These are phyloP conservation scores for Hamamelis virginiana DNA, from an alignment of 164 flowering plant genomes.

Conservation along the genomic window DNA sequence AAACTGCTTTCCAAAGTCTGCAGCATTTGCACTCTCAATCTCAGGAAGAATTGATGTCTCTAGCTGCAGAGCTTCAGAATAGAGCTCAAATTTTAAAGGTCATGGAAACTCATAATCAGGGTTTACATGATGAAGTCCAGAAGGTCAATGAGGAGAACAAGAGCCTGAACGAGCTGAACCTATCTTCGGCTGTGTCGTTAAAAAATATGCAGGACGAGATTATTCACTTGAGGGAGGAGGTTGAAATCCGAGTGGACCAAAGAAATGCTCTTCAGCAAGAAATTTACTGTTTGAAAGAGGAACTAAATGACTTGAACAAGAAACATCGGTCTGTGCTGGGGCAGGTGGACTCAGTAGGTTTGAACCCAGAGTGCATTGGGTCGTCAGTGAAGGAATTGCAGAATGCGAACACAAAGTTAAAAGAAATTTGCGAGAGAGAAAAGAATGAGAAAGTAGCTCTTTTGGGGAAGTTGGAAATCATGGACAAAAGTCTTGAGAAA, in stretches of 20 bases:
- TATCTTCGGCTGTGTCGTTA: conserved; percentile 47
- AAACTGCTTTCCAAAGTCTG: conserved; percentile 62
- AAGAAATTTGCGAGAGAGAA: conserved; percentile 29
- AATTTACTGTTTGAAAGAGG: conserved; percentile 59
- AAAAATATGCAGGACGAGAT: conserved; percentile 54
- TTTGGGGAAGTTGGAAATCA: conserved; percentile 45
- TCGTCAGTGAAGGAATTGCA: conserved; percentile 51
- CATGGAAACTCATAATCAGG: conserved; percentile 33
- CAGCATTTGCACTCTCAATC: conserved; percentile 58
- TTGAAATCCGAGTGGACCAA: conserved; percentile 51
- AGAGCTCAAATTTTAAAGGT: conserved; percentile 34
- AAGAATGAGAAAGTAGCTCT: conserved; percentile 42
- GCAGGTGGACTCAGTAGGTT: conserved; percentile 47
- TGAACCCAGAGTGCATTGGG: conserved; percentile 39
- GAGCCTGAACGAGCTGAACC: conserved; percentile 42
- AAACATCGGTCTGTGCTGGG: conserved; percentile 32
- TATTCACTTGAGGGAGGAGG: conserved; percentile 46
- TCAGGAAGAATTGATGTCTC: conserved; percentile 53
- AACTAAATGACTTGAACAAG: conserved; percentile 46
- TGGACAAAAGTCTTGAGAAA: conserved; percentile 60
- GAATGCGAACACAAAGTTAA: conserved; percentile 42
- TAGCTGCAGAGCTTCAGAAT: conserved; percentile 46
- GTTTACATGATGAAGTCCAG: conserved; percentile 40
- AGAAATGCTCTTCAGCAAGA: conserved; percentile 69
- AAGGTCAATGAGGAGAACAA: conserved; percentile 48